Percentiles rank a stretch among this genome's conserved stretches.
Evolutionary conservation across 371 early-diverging fungal species (phyloP).

Genomic region (Funneliformis caledonium): DNA sequence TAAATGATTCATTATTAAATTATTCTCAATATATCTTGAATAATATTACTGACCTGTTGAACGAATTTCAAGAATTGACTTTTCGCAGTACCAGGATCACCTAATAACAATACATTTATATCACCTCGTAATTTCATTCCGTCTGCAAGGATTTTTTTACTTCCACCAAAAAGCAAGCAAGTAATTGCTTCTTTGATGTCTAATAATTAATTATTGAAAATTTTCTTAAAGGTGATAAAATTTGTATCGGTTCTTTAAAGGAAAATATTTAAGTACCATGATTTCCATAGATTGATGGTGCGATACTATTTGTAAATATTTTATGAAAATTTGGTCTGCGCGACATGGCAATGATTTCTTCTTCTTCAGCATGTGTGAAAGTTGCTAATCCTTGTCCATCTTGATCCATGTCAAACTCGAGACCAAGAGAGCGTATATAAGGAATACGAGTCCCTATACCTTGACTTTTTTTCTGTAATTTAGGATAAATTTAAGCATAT

Average conservation of each 20-base stretch:
- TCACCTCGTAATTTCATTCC: slow-evolving; percentile 98
- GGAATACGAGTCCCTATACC: slow-evolving; percentile 91
- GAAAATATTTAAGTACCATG: slow-evolving; percentile 52
- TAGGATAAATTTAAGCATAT: background rate
- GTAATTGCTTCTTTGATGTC: slow-evolving; percentile 99
- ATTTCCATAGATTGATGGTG: slow-evolving; percentile 97
- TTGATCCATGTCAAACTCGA: slow-evolving; percentile 84
- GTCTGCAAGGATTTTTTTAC: slow-evolving; percentile 94
- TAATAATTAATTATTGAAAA: slow-evolving; percentile 37
- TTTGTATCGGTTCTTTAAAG: background rate
- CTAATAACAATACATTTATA: slow-evolving; percentile 99
- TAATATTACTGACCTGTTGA: slow-evolving; percentile 69
- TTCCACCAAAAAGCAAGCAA: slow-evolving; percentile 98
- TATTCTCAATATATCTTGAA: background rate
- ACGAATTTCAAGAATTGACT: slow-evolving; percentile 99
- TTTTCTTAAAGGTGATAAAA: background rate
- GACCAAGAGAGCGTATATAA: slow-evolving; percentile 92
- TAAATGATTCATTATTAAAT: slow-evolving; percentile 11
- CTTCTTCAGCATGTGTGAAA: slow-evolving; percentile 94
- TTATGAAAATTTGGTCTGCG: slow-evolving; percentile 88
- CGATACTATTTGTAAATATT: slow-evolving; percentile 88
- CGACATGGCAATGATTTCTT: slow-evolving; percentile 86
- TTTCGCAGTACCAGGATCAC: slow-evolving; percentile 99
- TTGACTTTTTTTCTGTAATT: slow-evolving; percentile 52
- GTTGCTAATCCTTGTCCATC: slow-evolving; percentile 56